Evolutionary conservation across 2,329 filamentous ascomycete genomes (phyloP).

Genomic region (Xylaria arbuscula): DNA sequence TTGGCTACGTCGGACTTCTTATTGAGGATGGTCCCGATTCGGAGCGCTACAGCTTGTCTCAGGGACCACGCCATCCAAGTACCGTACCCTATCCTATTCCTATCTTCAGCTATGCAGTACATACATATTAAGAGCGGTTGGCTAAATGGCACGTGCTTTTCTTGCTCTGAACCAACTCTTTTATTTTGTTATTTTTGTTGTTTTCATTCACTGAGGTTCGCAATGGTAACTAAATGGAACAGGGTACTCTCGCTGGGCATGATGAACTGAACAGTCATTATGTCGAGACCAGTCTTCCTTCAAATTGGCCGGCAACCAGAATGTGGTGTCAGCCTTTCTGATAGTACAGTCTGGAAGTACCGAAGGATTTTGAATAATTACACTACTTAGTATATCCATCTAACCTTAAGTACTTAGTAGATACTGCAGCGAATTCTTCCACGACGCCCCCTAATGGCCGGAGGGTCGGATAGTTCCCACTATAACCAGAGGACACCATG

Average conservation of each 20-base stretch:
- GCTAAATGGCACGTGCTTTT: background rate
- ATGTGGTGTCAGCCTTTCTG: background rate
- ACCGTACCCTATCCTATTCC: background rate
- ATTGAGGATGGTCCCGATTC: conserved; percentile 34
- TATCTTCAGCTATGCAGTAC: too few species aligned
- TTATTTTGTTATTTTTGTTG: background rate
- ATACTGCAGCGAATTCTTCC: too few species aligned
- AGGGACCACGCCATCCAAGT: conserved; percentile 7
- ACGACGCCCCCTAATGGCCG: background rate
- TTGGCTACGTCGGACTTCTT: conserved; percentile 35
- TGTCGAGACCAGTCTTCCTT: background rate
- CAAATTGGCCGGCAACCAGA: background rate
- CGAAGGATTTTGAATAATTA: conserved; percentile 6
- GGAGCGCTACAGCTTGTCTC: conserved; percentile 9
- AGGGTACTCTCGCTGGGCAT: background rate
- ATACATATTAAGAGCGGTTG: too few species aligned
- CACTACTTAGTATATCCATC: background rate
- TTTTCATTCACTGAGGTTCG: background rate
- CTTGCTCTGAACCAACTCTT: background rate
- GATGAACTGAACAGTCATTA: background rate
- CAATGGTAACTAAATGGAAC: background rate
- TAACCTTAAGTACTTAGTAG: too few species aligned
- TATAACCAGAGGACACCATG: background rate
- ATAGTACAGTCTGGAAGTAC: background rate
- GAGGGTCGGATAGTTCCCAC: conserved; percentile 19